Percentiles rank a stretch among this genome's conserved stretches.
These are phyloP conservation scores for Epichloe typhina DNA, from an alignment of 2,329 filamentous ascomycete genomes.

Conservation along the genomic window DNA sequence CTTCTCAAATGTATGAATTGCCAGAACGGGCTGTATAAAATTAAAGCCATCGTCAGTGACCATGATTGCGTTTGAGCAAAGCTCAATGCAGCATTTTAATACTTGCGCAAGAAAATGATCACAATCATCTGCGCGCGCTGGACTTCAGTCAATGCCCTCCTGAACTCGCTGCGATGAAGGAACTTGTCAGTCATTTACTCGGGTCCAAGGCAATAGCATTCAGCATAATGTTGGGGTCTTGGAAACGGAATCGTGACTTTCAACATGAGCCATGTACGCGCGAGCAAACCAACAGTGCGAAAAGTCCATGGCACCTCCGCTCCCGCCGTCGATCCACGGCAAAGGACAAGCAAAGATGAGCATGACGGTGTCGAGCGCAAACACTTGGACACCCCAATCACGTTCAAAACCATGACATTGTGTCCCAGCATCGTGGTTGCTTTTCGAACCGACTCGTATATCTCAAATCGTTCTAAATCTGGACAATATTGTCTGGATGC, in stretches of 20 bases:
- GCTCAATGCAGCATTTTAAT: background rate
- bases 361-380: too few relatives aligned
- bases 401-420: background rate
- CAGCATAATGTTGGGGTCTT: background rate
- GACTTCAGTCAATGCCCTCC: slow-evolving; percentile 68
- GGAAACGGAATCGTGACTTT: background rate
- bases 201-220: background rate
- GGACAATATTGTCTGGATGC: too few relatives aligned
- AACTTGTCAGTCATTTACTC: background rate
- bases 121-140: slow-evolving; percentile 49
- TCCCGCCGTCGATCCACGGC: too few relatives aligned
- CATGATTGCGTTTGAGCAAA: background rate
- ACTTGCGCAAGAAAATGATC: slow-evolving; percentile 10
- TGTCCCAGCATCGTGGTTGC: background rate
- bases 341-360: too few relatives aligned
- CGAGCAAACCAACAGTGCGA: too few relatives aligned
- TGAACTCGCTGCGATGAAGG: slow-evolving; percentile 46
- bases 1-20: slow-evolving; percentile 46
- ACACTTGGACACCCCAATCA: too few relatives aligned
- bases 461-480: too few relatives aligned
- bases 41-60: slow-evolving; percentile 12
- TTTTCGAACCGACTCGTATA: too few relatives aligned
- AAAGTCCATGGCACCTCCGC: too few relatives aligned
- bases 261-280: background rate
- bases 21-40: slow-evolving; percentile 40